Percentiles rank a stretch among this genome's conserved stretches.
These are phyloP conservation scores for Salix udensis DNA, from an alignment of 345 rosid genomes.

Conservation along the genomic window DNA sequence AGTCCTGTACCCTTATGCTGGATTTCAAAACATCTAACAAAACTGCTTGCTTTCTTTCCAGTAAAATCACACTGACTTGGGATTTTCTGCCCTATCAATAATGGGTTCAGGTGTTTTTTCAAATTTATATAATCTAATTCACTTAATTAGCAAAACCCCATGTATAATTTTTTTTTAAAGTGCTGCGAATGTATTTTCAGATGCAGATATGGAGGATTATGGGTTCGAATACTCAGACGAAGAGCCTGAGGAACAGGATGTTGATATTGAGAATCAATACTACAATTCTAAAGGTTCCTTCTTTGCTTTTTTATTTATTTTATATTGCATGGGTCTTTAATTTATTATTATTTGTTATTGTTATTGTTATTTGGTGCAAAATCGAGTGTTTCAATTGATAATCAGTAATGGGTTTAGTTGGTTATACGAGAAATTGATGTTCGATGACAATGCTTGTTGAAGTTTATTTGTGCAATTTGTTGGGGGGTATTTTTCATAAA, in stretches of 20 bases:
- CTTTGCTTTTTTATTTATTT: background rate
- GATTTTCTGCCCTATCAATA: background rate
- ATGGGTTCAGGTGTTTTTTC: background rate
- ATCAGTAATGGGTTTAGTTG: background rate
- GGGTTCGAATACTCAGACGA: constrained; percentile 98
- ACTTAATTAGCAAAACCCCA: background rate
- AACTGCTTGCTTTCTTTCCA: background rate
- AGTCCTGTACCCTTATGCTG: background rate
- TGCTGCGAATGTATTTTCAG: constrained; percentile 31
- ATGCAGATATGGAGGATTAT: constrained; percentile 99
- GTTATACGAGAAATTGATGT: background rate
- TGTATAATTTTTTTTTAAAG: background rate
- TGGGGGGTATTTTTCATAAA: background rate
- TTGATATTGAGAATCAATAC: constrained; percentile 94
- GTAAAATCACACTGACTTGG: background rate
- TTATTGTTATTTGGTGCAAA: background rate
- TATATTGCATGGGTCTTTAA: background rate
- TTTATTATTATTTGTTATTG: background rate
- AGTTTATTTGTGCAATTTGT: background rate
- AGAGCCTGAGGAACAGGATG: constrained; percentile 97
- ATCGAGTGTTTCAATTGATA: background rate
- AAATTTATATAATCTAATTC: background rate
- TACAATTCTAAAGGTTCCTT: constrained; percentile 81
- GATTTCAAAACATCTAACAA: background rate
- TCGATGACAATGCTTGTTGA: background rate